phyloP scores from a whole-genome alignment of 2,329 filamentous ascomycete species.

The Colletotrichum godetiae region DNA sequence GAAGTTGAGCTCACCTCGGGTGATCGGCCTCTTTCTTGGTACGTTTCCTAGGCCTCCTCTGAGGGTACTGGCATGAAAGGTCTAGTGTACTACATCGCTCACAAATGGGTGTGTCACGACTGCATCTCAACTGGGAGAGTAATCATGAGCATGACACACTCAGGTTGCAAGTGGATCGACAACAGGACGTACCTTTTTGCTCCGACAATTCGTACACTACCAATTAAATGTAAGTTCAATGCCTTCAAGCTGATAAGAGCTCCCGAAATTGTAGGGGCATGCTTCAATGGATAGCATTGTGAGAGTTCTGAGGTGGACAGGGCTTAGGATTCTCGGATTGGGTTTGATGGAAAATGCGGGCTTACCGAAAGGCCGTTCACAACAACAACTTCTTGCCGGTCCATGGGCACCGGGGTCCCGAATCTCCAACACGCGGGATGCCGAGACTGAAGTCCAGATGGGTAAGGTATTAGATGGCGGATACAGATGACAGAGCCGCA shows the following conservation, averaged over 20 bases:
- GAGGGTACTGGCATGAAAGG: slow-evolving; percentile 42
- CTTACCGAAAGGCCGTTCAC: slow-evolving; percentile 31
- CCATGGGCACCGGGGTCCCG: neutral
- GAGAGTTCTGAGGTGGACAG: neutral
- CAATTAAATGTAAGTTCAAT: neutral
- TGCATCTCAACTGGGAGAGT: slow-evolving; percentile 41
- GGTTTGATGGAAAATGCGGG: neutral
- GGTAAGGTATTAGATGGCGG: neutral
- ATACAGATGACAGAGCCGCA: neutral
- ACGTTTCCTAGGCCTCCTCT: slow-evolving; percentile 39
- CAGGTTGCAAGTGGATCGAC: neutral
- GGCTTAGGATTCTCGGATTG: neutral
- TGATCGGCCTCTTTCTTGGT: slow-evolving; percentile 32
- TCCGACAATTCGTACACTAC: slow-evolving; percentile 27
- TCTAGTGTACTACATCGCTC: slow-evolving; percentile 41
- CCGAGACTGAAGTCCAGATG: neutral
- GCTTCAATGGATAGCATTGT: slow-evolving; percentile 18
- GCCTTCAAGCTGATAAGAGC: neutral
- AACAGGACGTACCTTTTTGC: slow-evolving; percentile 17
- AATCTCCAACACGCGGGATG: neutral
- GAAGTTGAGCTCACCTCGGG: slow-evolving; percentile 35
- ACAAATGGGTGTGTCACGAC: slow-evolving; percentile 43
- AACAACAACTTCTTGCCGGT: slow-evolving; percentile 14
- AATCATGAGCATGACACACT: neutral
- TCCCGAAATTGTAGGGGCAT: neutral